phyloP scores from a whole-genome alignment of 1,284 basidiomycete genomes.

The Fomitopsis betulina region DNA sequence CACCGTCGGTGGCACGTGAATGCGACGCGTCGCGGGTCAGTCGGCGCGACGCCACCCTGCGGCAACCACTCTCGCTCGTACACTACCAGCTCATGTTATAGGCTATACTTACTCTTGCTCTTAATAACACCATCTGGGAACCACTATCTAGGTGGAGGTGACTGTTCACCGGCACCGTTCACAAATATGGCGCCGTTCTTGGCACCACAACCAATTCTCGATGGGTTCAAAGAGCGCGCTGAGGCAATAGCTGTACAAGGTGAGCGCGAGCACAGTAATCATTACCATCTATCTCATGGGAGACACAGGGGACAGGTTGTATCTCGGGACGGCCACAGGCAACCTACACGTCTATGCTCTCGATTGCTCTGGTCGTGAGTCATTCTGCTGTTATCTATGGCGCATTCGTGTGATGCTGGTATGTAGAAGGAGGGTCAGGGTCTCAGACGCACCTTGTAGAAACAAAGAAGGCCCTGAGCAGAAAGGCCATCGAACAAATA shows the following conservation, averaged over 20 bases:
- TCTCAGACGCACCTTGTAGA: constrained; percentile 50
- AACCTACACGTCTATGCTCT: constrained; percentile 62
- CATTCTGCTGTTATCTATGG: constrained; percentile 1
- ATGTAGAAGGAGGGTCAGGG: constrained; percentile 25
- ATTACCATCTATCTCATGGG: neutral
- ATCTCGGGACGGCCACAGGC: constrained; percentile 72
- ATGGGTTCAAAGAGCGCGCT: constrained; percentile 43
- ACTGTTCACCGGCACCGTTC: neutral
- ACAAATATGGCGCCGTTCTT: constrained; percentile 40
- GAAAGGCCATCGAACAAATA: constrained; percentile 81
- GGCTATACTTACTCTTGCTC: no score
- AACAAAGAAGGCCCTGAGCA: constrained; percentile 49
- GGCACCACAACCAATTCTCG: constrained; percentile 33
- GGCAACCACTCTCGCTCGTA: neutral
- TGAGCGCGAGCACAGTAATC: neutral
- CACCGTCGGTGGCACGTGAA: neutral
- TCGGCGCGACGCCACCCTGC: neutral
- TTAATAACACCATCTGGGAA: no score
- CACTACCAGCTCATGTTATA: no score
- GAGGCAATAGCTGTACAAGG: constrained; percentile 52
- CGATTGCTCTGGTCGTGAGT: constrained; percentile 34
- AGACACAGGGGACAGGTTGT: constrained; percentile 64
- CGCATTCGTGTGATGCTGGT: constrained; percentile 1
- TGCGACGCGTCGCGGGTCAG: neutral
- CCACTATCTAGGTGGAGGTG: no score